Percentiles rank a stretch among this genome's conserved stretches.
Evolutionary conservation across 495 filamentous ascomycete genomes (phyloP).

Genomic region (Hyphodiscus hymeniophilus): DNA sequence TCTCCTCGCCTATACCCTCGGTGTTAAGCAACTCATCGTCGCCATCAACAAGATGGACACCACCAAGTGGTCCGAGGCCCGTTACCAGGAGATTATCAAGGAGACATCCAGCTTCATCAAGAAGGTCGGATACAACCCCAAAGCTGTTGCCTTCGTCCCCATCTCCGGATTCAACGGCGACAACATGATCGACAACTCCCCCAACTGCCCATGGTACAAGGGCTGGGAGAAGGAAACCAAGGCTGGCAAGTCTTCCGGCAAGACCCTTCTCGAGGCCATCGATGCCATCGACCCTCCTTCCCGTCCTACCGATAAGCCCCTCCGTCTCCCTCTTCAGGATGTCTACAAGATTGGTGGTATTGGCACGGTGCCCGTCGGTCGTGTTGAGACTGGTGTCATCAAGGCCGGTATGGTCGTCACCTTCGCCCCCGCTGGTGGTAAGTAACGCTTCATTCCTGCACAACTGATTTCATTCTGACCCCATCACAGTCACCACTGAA

Average conservation of each 20-base stretch:
- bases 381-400: conserved; percentile 99
- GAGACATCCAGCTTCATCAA: conserved; percentile 99
- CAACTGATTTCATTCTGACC: too few species aligned
- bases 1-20: conserved; percentile 98
- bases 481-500: conserved; percentile 99
- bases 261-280: conserved; percentile 99
- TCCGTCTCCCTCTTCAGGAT: conserved; percentile 99
- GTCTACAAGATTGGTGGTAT: conserved; percentile 99
- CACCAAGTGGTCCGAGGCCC: conserved; percentile 92
- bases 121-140: conserved; percentile 99
- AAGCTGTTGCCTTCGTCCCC: conserved; percentile 94
- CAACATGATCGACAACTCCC: conserved; percentile 93
- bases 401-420: conserved; percentile 96
- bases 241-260: conserved; percentile 77
- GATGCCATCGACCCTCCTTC: conserved; percentile 89
- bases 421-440: conserved; percentile 88
- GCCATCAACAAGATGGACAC: conserved; percentile 99
- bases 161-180: conserved; percentile 99
- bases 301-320: conserved; percentile 94
- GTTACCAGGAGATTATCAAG: conserved; percentile 99
- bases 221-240: conserved; percentile 99
- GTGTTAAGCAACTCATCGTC: conserved; percentile 99
- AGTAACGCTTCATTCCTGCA: too few species aligned
- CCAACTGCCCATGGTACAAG: conserved; percentile 99
- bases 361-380: conserved; percentile 97